Conservation (phyloP, 1,139 yeast genomes). For the Blastobotrys ciferrii region DNA sequence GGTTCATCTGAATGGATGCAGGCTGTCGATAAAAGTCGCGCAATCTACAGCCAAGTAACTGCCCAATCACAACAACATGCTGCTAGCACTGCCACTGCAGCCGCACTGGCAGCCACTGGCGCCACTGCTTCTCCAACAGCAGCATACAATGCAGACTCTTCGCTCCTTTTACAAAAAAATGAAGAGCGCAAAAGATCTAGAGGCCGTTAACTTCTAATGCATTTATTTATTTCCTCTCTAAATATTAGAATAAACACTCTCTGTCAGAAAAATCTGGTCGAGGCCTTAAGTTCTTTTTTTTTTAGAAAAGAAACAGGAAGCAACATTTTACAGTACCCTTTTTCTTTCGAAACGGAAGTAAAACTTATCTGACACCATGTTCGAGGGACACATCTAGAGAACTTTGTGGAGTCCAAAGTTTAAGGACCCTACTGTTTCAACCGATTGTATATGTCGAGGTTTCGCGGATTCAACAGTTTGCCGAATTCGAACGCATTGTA, state of each 20-base stretch:
- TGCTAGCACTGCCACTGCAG: slow-evolving; percentile 39
- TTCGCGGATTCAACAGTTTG: too few relatives aligned
- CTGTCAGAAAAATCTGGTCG: too few relatives aligned
- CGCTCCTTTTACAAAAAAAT: slow-evolving; percentile 26
- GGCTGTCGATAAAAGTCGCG: slow-evolving; percentile 31
- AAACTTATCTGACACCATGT: too few relatives aligned
- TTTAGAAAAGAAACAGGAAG: too few relatives aligned
- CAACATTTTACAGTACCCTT: too few relatives aligned
- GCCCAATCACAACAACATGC: slow-evolving; percentile 27
- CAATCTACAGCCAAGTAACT: slow-evolving; percentile 29
- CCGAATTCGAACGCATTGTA: too few relatives aligned
- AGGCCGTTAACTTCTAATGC: slow-evolving; percentile 6
- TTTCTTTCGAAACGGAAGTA: too few relatives aligned
- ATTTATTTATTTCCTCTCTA: not conserved
- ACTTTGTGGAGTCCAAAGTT: too few relatives aligned
- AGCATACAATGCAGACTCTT: slow-evolving; percentile 21
- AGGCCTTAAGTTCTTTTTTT: not conserved
- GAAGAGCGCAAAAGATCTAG: slow-evolving; percentile 24
- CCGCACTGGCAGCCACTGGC: slow-evolving; percentile 30
- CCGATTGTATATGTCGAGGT: too few relatives aligned
- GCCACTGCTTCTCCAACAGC: slow-evolving; percentile 10
- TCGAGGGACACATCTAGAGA: too few relatives aligned
- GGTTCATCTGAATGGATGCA: slow-evolving; percentile 37
- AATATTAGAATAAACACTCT: not conserved
- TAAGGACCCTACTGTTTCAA: too few relatives aligned